Evolutionary conservation across 257 asterid genomes (phyloP).

Genomic region (Plectranthus barbatus): DNA sequence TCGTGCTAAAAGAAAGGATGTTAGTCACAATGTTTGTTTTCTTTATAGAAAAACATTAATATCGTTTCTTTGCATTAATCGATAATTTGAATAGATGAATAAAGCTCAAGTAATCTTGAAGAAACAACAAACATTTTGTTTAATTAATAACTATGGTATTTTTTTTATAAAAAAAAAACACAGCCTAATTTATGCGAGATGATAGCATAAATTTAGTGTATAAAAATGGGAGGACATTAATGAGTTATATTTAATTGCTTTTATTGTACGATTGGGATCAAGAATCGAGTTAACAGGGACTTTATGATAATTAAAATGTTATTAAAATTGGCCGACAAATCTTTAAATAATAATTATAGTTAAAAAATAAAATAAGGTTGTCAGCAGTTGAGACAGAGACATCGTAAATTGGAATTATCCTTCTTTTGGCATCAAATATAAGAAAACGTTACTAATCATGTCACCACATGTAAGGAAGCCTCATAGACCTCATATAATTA

Average conservation of each 20-base stretch:
- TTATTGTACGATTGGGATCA: neutral
- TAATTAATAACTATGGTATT: too few species aligned
- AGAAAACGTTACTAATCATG: neutral
- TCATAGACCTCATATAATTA: too few species aligned
- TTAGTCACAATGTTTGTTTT: too few species aligned
- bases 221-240: neutral
- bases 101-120: too few species aligned
- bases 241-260: neutral
- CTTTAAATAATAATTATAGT: neutral
- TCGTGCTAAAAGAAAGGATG: too few species aligned
- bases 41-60: too few species aligned
- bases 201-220: too few species aligned
- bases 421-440: neutral
- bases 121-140: too few species aligned
- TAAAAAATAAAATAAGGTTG: slow-evolving; percentile 4
- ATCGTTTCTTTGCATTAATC: too few species aligned
- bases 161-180: too few species aligned
- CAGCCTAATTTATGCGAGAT: neutral
- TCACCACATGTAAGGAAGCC: slow-evolving; percentile 1
- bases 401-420: slow-evolving; percentile 7
- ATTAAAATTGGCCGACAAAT: neutral
- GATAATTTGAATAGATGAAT: too few species aligned
- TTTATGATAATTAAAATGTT: neutral
- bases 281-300: neutral
- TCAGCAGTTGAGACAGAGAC: slow-evolving; percentile 6